phyloP scores from a whole-genome alignment of 192 early-diverging fungal genomes.

The Gryganskiella cystojenkinii region DNA sequence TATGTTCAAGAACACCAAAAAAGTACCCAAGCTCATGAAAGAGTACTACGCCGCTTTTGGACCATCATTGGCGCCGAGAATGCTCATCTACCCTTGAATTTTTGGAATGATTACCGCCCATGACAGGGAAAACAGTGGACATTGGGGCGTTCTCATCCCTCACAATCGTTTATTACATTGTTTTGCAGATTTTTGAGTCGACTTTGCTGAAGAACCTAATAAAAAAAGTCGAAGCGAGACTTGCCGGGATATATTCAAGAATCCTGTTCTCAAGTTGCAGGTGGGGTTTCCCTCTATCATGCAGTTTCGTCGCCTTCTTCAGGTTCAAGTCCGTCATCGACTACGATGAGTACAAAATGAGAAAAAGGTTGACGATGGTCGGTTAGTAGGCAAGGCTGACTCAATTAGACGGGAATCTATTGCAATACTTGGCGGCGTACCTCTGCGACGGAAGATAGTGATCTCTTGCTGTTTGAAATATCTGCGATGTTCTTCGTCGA shows the following conservation, averaged over 20 bases:
- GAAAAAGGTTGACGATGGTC: no score
- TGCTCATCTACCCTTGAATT: conserved; percentile 40
- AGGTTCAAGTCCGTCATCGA: conserved; percentile 37
- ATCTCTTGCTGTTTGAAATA: conserved; percentile 99
- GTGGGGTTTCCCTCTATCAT: conserved; percentile 5
- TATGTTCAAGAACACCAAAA: conserved; percentile 20
- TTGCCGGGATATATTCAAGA: conserved; percentile 4
- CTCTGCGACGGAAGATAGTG: conserved; percentile 76
- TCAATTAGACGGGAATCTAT: neutral
- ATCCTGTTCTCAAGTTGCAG: no score
- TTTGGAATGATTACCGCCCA: no score
- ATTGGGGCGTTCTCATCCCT: no score
- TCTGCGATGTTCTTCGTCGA: conserved; percentile 98
- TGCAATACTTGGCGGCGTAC: conserved; percentile 25
- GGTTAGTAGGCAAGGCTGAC: no score
- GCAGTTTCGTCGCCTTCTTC: conserved; percentile 23
- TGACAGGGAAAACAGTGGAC: no score
- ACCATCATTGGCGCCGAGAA: conserved; percentile 24
- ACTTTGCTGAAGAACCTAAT: no score
- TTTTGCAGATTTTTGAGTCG: no score
- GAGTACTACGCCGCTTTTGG: conserved; percentile 47
- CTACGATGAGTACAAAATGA: neutral
- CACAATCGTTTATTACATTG: no score
- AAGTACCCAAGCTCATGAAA: conserved; percentile 27
- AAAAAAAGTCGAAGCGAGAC: neutral